Percentiles rank a stretch among this genome's conserved stretches.
These are phyloP conservation scores for Colletotrichum tabaci DNA, from an alignment of 2,329 filamentous ascomycete species.

Conservation along the genomic window DNA sequence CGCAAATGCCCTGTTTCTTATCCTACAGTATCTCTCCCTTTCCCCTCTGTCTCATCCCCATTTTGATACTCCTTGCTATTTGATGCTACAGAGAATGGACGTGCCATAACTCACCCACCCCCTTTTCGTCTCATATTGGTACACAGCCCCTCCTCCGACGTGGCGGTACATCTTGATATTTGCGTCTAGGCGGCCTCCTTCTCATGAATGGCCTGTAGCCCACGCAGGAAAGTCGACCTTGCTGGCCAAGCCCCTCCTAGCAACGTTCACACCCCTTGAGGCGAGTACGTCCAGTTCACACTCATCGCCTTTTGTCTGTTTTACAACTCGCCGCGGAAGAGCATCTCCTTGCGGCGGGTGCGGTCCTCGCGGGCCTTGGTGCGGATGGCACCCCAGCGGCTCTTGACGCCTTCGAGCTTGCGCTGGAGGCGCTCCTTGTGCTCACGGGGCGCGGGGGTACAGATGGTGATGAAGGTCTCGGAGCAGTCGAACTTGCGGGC, in stretches of 20 bases:
- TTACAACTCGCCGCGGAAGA: slow-evolving; percentile 68
- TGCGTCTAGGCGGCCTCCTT: background rate
- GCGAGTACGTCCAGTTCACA: too few species aligned
- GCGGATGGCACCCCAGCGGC: slow-evolving; percentile 71
- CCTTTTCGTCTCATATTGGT: slow-evolving; percentile 24
- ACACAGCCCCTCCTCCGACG: slow-evolving; percentile 1
- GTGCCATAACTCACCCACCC: background rate
- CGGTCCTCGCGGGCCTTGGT: slow-evolving; percentile 69
- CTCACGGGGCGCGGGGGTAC: slow-evolving; percentile 63
- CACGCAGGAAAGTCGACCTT: background rate
- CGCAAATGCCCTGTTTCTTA: slow-evolving; percentile 22
- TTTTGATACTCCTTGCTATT: slow-evolving; percentile 1
- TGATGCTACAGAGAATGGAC: slow-evolving; percentile 33
- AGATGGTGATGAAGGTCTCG: slow-evolving; percentile 68
- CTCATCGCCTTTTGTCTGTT: background rate
- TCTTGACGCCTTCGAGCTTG: slow-evolving; percentile 64
- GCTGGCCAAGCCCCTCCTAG: background rate
- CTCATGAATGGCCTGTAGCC: too few species aligned
- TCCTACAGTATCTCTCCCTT: slow-evolving; percentile 21
- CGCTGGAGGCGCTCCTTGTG: slow-evolving; percentile 63
- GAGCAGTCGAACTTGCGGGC: slow-evolving; percentile 64
- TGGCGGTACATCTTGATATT: background rate
- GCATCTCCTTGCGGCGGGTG: slow-evolving; percentile 66
- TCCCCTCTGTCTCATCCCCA: background rate
- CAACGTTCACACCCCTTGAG: background rate